Evolutionary conservation across 306 rosid genomes (phyloP), one percentile per base, ranked within the genome.

Genomic region (Cucumis melo): DNA sequence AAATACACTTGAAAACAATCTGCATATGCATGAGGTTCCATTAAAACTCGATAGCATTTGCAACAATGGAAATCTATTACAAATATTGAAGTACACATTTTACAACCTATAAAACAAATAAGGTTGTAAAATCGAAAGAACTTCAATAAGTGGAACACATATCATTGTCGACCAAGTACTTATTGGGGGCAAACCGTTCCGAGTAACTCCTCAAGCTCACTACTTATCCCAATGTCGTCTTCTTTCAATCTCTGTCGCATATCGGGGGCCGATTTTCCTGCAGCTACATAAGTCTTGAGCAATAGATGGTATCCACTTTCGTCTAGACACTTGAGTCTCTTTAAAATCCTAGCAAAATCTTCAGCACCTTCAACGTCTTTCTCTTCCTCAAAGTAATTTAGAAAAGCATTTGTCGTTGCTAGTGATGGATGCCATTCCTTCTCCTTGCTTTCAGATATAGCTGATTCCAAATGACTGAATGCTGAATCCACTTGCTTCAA

Each of bases 341-440:
- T 87, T 64, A 92, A 64, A 90, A 90, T 85, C 83, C 81, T 83
- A 70, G 81, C 55, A 59, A 94, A 86, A 71, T 85, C 83, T 61
- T 88, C 93, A 15, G 91, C 90, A 13, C 83, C 84, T 57, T 85
- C 85, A 61, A 87, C 85, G 63, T 86, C 88, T 36, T 84, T 92
- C 83, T 81, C 80, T 67, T 87, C 83, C 81, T 84, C 88, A 78
- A 88, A 92, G 85, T 85, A 90, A 81, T 81, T 85, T 0, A 92
- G 78, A 81, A 94, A 87, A 42, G 90, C 88, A 71, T 62, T 62
- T 51, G 65, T 75, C 32, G 85, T 81, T 77, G 67, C 68, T 10
- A 81, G 81, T 20, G 86, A 61, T 68, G 87, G 95, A 51, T 42
- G 82, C 90, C 93, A 85, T 61, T 81, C 82, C 12, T 56, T 74